Base-by-base conservation (phyloP, 2,329 filamentous ascomycete species). In the Berkeleyomyces basicola region DNA sequence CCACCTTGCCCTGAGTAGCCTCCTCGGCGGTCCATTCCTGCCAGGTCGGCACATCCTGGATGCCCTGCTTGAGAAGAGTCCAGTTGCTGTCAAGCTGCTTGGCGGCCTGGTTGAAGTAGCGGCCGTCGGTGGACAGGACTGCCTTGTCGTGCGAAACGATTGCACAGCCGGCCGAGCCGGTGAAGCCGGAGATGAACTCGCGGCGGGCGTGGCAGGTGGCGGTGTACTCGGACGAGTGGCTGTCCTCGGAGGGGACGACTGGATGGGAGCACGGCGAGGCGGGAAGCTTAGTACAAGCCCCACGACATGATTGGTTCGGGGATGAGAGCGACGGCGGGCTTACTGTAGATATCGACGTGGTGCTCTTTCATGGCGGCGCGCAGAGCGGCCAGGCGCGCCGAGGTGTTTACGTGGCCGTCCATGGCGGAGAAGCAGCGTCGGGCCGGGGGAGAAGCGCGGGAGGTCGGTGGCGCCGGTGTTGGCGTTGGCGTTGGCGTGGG, bases 221-320 rank as follows among this genome's bases (percentile, higher is more conserved):
- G 73, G 96, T 96, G 74, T 99, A 99, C 76, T 99, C 93, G 68
- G 92, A 97, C 68, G 92, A 89, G 73, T 99, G 93, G 71, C 89
- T 92, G 73, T 99, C 93, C 81, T 97, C 93, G 42, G 92, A 96
- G 0, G 93, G 93, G 5, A 97, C 82, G 71, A 99, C 92, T 97
- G 71, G 62, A 61, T 60, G 42, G 46, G 58, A 61, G 31, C 55
- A 62, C 23, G 53, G 58, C 68, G 68, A 66, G 68, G 70, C 77
- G 68, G 79, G 75, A 69, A 67, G 67, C 66, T 43, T 67, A 63
- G 67, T 65, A 59, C 51, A 46, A 62, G 65, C 65, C 37, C 55
- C 46, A 23, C 37, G n/a, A 36, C 36, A 14, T 23, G 39, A 37
- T 23, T 14, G 40, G 58, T 51, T 16, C 47, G 53, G 33, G 0